Conservation (phyloP, 176 grass and related monocot genomes). For the bread wheat (Triticum aestivum) region IWGSC_CS_RefSeq_v2.1 NC_057809.1:29689033-29689532, state of each 20-base stretch:
- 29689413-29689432: not conserved
- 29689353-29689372: no score
- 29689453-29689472: no score
- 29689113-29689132: no score
- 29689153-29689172: not conserved
- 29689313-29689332: not conserved
- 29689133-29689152: not conserved
- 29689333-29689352: not conserved
- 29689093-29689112: no score
- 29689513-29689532: no score
- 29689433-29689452: no score
- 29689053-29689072: no score
- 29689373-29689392: not conserved
- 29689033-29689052: no score
- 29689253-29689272: not conserved
- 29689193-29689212: not conserved
- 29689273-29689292: not conserved
- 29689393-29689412: not conserved
- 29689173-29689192: not conserved
- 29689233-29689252: not conserved
- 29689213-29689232: not conserved
- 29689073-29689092: no score
- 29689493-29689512: no score
- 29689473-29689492: no score
- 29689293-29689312: not conserved